phyloP scores from a whole-genome alignment of 1,284 basidiomycete species.

The Tylopilus sp. region DNA sequence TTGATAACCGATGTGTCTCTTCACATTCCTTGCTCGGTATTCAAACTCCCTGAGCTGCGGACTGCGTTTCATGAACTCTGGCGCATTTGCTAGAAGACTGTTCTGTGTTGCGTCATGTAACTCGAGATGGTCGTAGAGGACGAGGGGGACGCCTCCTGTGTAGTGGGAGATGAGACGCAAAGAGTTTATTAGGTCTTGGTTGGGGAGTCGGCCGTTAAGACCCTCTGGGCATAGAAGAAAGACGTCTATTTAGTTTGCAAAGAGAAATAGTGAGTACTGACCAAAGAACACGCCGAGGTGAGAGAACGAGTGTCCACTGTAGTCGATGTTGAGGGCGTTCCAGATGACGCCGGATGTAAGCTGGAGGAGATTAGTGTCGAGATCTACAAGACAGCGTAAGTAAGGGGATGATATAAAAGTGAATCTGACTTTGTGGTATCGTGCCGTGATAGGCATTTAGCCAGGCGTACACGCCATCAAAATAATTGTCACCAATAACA shows the following conservation, averaged over 20 bases:
- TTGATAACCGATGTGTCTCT: conserved; percentile 65
- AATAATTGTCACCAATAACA: conserved; percentile 83
- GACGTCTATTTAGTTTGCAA: neutral
- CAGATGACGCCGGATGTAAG: conserved; percentile 82
- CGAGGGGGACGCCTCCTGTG: conserved; percentile 68
- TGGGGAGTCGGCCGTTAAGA: conserved; percentile 90
- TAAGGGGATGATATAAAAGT: neutral
- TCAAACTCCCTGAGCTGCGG: conserved; percentile 49
- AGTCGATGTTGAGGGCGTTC: conserved; percentile 94
- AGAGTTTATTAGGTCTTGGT: conserved; percentile 92
- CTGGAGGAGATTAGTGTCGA: conserved; percentile 59
- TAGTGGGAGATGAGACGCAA: conserved; percentile 70
- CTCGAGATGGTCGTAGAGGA: conserved; percentile 75
- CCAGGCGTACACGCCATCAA: conserved; percentile 94
- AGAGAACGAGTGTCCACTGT: conserved; percentile 94
- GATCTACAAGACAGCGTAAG: conserved; percentile 42
- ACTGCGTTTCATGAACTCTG: conserved; percentile 41
- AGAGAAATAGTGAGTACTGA: conserved; percentile 36
- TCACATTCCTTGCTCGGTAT: conserved; percentile 58
- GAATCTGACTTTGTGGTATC: conserved; percentile 56
- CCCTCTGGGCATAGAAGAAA: conserved; percentile 63
- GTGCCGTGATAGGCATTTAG: conserved; percentile 77
- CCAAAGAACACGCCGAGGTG: conserved; percentile 91
- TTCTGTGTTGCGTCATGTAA: conserved; percentile 38
- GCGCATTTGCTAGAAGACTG: conserved; percentile 45